Base-by-base conservation (phyloP, 2,329 filamentous ascomycete genomes). In the Botryosphaeria dothidea region DNA sequence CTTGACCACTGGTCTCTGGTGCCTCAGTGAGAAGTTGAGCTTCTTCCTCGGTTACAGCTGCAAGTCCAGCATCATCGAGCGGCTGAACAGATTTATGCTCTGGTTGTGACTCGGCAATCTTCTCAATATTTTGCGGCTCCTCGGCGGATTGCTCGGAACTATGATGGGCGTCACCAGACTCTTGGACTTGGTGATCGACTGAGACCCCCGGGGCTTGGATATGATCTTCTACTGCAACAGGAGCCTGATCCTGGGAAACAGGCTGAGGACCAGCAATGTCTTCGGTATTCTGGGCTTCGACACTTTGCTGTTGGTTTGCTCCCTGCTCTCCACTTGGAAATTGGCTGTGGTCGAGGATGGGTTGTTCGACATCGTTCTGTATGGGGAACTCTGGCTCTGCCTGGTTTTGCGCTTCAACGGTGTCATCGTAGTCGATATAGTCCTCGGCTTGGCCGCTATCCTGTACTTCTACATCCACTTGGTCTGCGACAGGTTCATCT, bases 391-490 rank as follows among this genome's bases (percentile, higher is more conserved):
- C 19, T 15, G 27, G 27, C 23, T 21, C 23, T 43, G 23, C 31
- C 36, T 65, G 29, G 19, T 21, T 23, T 15, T 65, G 43, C 19
- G 17, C 29, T 9, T 25, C 48, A 38, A 66, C 57, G 4, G 68
- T 64, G 17, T 68, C 64, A 48, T 38, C 52, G 41, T 49, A 54
- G 60, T 54, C 31, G 62, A 56, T 62, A 58, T 57, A 57, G 51
- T 71, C 65, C 31, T 66, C 58, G 19, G 56, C 51, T 58, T 70
- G 67, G 38, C 66, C 66, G 54, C 65, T 65, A 21, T 69, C 64
- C 17, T 64, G 66, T 56, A 68, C 68, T 57, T 72, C 65, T 41
- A 66, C 23, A 29, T 60, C 56, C 36, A 52, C 49, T 4, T 58
- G 54, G 4, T 27, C 54, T n/a, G 51, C 31, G 29, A 11, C 36